A percentile compares a stretch with the other conserved stretches of the same genome.
phyloP scores from a whole-genome alignment of 2,329 filamentous ascomycete genomes.

The Aspergillus pseudotamarii region DNA sequence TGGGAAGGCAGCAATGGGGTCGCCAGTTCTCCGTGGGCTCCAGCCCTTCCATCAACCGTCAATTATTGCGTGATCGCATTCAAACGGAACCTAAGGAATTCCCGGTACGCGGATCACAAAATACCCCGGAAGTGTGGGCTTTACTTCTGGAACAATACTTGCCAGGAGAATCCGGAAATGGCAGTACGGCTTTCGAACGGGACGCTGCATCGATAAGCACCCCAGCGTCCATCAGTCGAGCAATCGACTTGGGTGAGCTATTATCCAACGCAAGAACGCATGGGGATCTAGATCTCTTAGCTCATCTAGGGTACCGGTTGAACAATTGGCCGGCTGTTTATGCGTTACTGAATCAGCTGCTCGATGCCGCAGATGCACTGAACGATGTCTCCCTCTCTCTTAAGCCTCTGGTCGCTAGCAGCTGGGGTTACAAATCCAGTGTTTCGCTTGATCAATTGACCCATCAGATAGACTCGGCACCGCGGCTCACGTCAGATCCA shows the following conservation, averaged over 20 bases:
- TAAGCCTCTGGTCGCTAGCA: conserved; percentile 31
- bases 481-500: conserved; percentile 9
- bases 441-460: conserved; percentile 37
- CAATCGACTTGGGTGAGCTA: conserved; percentile 34
- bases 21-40: conserved; percentile 21
- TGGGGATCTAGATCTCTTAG: conserved; percentile 39
- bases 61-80: conserved; percentile 20
- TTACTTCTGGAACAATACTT: conserved; percentile 38
- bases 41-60: conserved; percentile 21
- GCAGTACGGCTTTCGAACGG: conserved; percentile 6
- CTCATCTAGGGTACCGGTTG: conserved; percentile 42
- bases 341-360: conserved; percentile 40
- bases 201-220: conserved; percentile 3
- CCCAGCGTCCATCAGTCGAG: conserved; percentile 25
- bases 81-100: conserved; percentile 11
- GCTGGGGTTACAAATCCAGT: conserved; percentile 25
- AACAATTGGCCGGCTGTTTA: conserved; percentile 46
- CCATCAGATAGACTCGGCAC: conserved; percentile 7
- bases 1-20: conserved; percentile 24
- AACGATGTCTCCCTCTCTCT: conserved; percentile 18
- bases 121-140: conserved; percentile 38
- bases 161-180: conserved; percentile 20
- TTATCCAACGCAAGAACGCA: conserved; percentile 33
- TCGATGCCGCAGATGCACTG: conserved; percentile 39
- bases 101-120: conserved; percentile 23